Conservation (phyloP, 2,329 filamentous ascomycete genomes). For the Aspergillus thermomutatus region DNA sequence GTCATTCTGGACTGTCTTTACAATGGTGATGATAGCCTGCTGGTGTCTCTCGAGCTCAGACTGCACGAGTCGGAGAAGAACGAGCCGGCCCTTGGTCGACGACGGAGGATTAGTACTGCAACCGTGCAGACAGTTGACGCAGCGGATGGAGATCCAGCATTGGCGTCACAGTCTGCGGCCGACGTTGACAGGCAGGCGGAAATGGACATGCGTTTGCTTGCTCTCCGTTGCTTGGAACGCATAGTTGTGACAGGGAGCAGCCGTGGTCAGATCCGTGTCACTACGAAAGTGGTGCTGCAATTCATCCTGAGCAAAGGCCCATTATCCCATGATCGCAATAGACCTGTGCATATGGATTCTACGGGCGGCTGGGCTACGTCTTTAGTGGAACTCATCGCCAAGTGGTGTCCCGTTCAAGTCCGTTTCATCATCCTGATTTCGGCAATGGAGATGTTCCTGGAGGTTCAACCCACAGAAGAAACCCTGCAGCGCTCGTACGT, state of each 20-base stretch:
- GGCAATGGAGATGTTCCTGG: constrained; percentile 71
- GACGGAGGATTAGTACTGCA: constrained; percentile 72
- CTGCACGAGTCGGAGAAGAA: constrained; percentile 66
- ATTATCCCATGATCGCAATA: constrained; percentile 47
- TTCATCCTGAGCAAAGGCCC: constrained; percentile 63
- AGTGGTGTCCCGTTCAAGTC: constrained; percentile 91
- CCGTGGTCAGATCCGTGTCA: constrained; percentile 73
- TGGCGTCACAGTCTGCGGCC: constrained; percentile 71
- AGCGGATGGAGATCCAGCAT: constrained; percentile 62
- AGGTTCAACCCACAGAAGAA: constrained; percentile 65
- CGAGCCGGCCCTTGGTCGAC: constrained; percentile 61
- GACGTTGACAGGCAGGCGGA: constrained; percentile 89
- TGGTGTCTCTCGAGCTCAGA: constrained; percentile 65
- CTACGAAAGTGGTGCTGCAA: constrained; percentile 68
- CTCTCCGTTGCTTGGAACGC: constrained; percentile 79
- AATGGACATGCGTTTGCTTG: constrained; percentile 79
- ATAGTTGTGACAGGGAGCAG: constrained; percentile 78
- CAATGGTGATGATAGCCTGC: constrained; percentile 58
- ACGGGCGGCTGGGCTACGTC: constrained; percentile 74
- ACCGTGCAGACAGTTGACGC: constrained; percentile 72
- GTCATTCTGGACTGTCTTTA: constrained; percentile 85
- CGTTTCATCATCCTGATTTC: constrained; percentile 86
- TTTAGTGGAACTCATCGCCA: constrained; percentile 73
- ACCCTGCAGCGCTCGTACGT: constrained; percentile 71
- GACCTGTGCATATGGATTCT: constrained; percentile 40